Conservation (phyloP, 805 yeast species). For the Kuraishia borneana region DNA sequence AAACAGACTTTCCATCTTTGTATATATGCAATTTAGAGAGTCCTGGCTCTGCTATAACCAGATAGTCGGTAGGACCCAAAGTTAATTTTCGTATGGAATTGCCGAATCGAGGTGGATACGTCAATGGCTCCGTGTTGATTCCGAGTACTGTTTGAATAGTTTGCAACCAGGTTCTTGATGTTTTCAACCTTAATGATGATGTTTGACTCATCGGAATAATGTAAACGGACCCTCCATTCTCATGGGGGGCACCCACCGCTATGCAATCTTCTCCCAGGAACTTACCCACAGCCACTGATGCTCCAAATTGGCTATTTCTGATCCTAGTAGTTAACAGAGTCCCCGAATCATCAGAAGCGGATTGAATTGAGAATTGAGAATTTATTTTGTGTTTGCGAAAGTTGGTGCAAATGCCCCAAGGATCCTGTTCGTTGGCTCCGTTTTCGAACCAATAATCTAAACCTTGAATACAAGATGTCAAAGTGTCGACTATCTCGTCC, state of each 20-base stretch:
- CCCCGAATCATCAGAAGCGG: conserved; percentile 1
- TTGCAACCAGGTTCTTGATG: not conserved
- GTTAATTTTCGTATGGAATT: conserved; percentile 19
- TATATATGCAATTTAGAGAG: conserved; percentile 26
- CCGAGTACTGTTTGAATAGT: not conserved
- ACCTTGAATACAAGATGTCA: conserved; percentile 23
- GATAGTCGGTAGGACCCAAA: conserved; percentile 18
- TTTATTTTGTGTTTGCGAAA: conserved; percentile 4
- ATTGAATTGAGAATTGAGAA: not conserved
- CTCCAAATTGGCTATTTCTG: conserved; percentile 33
- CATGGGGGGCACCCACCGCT: conserved; percentile 42
- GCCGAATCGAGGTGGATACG: conserved; percentile 31
- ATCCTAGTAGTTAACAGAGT: conserved; percentile 7
- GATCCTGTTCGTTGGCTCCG: conserved; percentile 11
- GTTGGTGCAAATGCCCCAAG: conserved; percentile 25
- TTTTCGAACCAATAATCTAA: conserved; percentile 30
- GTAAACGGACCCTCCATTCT: conserved; percentile 34
- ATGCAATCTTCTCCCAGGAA: conserved; percentile 24
- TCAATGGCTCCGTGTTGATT: conserved; percentile 4
- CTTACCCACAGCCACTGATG: conserved; percentile 28
- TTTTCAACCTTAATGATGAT: conserved; percentile 1
- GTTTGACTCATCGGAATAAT: conserved; percentile 26
- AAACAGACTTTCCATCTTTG: conserved; percentile 8
- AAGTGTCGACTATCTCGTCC: conserved; percentile 30
- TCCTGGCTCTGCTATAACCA: conserved; percentile 45